Evolutionary conservation across 176 grass and related monocot species (phyloP), one percentile per base, ranked within the genome.

Genomic region (Bonia amplexicaulis): DNA sequence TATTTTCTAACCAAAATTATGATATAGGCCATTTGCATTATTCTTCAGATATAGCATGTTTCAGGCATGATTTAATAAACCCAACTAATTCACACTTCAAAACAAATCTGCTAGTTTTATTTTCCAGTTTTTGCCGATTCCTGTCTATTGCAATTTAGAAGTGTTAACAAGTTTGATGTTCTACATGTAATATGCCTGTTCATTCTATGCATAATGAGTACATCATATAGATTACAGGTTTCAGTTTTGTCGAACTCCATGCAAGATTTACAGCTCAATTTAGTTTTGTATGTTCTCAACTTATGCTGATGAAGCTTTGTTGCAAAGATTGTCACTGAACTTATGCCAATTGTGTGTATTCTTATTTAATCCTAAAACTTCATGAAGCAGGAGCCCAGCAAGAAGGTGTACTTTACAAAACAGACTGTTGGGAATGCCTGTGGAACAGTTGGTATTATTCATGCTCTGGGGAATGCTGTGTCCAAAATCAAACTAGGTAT

Each of bases 391-490:
- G 91, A 91, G 65, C 68, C 27, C 27, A 95, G 63, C 83, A 88
- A 90, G 47, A 93, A 92, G 2, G 91, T 98, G 65, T 95, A 95
- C 71, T 98, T 95, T 71, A 82, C 92, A 23, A 98, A 95, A 49
- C 95, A 98, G 92, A 98, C 92, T 40, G 37, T 98, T 68, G 89
- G 82, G 31, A 98, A 98, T 70, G 95, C 95, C 61, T 98, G 95
- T 77, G 95, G 95, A 78, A 98, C 95, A 79, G 84, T 98, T 80
- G 95, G 95, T 69, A 81, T 98, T 83, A 92, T 98, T 88, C 93
- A 98, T 98, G 91, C 95, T 54, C 19, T 95, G 65, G 93, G 93
- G 52, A 98, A 98, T 90, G 90, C 85, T 58, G 68, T 65, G 29
- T 90, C 95, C 66, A 74, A 62, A 85, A 97, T 95, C 71, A 95